Conservation (phyloP, 768 basidiomycete species). For the Strobilomyces confusus region DNA sequence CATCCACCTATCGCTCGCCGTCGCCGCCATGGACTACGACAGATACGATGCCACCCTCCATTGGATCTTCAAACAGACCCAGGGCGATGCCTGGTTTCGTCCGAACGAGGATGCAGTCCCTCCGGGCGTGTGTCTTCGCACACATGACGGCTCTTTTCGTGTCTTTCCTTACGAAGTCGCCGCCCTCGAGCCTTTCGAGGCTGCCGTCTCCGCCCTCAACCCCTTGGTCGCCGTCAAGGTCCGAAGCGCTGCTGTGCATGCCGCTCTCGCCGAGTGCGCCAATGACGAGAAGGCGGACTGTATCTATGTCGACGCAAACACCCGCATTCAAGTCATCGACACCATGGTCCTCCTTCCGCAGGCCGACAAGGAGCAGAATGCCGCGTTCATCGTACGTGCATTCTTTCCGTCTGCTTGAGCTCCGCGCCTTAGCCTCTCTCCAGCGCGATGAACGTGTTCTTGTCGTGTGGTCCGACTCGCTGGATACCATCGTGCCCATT, state of each 20-base stretch:
- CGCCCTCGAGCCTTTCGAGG: slow-evolving; percentile 52
- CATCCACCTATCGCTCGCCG: neutral
- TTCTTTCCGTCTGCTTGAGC: neutral
- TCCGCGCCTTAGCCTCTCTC: neutral
- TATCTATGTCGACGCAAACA: slow-evolving; percentile 45
- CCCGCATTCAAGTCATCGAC: slow-evolving; percentile 81
- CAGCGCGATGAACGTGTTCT: slow-evolving; percentile 82
- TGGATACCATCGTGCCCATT: slow-evolving; percentile 64
- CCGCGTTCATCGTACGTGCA: slow-evolving; percentile 68
- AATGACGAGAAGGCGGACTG: slow-evolving; percentile 32
- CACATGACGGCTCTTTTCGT: slow-evolving; percentile 45
- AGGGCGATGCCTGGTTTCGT: slow-evolving; percentile 52
- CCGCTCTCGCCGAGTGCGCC: slow-evolving; percentile 41
- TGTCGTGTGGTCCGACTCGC: slow-evolving; percentile 78
- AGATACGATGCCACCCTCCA: slow-evolving; percentile 31
- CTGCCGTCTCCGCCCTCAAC: slow-evolving; percentile 48
- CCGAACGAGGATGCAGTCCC: slow-evolving; percentile 46
- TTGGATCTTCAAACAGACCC: slow-evolving; percentile 31
- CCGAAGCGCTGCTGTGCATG: slow-evolving; percentile 47
- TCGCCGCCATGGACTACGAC: slow-evolving; percentile 32
- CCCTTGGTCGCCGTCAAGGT: slow-evolving; percentile 55
- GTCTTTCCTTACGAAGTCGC: slow-evolving; percentile 54
- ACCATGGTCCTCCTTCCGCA: slow-evolving; percentile 72
- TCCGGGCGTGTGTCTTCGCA: slow-evolving; percentile 47
- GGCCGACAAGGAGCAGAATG: slow-evolving; percentile 33